phyloP scores from a whole-genome alignment of 306 rosid species.

The Ceratonia siliqua region DNA sequence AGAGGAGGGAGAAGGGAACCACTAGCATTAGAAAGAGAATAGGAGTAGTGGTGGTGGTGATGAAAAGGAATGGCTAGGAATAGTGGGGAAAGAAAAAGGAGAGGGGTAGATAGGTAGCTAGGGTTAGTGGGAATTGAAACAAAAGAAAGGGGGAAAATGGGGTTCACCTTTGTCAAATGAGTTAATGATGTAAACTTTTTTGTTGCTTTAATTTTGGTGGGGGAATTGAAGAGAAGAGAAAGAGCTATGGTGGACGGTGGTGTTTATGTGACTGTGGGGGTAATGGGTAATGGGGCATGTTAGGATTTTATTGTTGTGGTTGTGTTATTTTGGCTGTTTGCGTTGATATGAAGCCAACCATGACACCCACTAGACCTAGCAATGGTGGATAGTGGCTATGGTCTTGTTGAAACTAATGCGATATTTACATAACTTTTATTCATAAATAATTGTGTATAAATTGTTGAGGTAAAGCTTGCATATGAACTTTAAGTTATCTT shows the following conservation, averaged over 20 bases:
- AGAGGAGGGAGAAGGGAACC: constrained; percentile 37
- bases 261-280: constrained; percentile 41
- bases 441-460: no score
- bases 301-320: constrained; percentile 49
- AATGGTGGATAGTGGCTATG: constrained; percentile 31
- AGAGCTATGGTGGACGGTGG: constrained; percentile 26
- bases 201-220: constrained; percentile 15
- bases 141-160: constrained; percentile 24
- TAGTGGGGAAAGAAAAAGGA: constrained; percentile 30
- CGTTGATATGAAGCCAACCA: constrained; percentile 90
- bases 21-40: constrained; percentile 62
- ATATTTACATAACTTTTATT: no score
- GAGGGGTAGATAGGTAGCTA: background rate
- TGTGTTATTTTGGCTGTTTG: constrained; percentile 73
- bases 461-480: no score
- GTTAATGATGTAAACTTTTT: constrained; percentile 60
- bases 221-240: background rate
- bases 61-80: constrained; percentile 35
- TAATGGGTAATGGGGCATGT: no score
- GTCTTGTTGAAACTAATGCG: no score
- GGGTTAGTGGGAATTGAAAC: constrained; percentile 51
- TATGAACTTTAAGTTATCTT: no score
- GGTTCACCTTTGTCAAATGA: constrained; percentile 60
- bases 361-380: constrained; percentile 52
- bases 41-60: background rate